Evolutionary conservation across 495 filamentous ascomycete species (phyloP).

Genomic region (Hypoxylon crocopeplum): DNA sequence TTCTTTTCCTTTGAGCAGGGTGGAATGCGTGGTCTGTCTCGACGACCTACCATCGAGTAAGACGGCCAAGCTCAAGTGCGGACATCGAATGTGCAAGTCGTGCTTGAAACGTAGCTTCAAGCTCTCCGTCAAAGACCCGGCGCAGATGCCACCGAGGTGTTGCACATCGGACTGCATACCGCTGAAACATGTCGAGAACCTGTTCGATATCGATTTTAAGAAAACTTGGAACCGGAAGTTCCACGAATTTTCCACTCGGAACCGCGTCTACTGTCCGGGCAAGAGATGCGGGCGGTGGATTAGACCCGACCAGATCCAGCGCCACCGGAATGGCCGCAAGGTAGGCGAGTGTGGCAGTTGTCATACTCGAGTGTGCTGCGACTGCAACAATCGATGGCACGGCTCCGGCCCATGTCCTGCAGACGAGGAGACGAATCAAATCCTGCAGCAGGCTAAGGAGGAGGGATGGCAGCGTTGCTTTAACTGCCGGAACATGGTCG

Average conservation of each 20-base stretch:
- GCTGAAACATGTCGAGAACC: slow-evolving; percentile 71
- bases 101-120: slow-evolving; percentile 77
- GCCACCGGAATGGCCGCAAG: slow-evolving; percentile 55
- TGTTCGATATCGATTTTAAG: slow-evolving; percentile 78
- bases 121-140: slow-evolving; percentile 73
- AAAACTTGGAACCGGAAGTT: slow-evolving; percentile 78
- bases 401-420: slow-evolving; percentile 69
- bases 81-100: slow-evolving; percentile 76
- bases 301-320: slow-evolving; percentile 68
- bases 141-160: slow-evolving; percentile 81
- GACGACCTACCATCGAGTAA: slow-evolving; percentile 63
- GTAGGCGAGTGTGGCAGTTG: slow-evolving; percentile 69
- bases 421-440: slow-evolving; percentile 69
- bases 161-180: slow-evolving; percentile 76
- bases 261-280: slow-evolving; percentile 76
- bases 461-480: slow-evolving; percentile 81
- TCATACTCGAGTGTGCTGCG: slow-evolving; percentile 73
- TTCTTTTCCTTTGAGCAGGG: slow-evolving; percentile 51
- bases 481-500: slow-evolving; percentile 76
- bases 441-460: slow-evolving; percentile 71
- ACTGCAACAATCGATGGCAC: slow-evolving; percentile 79
- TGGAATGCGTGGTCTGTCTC: slow-evolving; percentile 73
- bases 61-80: slow-evolving; percentile 73
- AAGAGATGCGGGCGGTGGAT: slow-evolving; percentile 78
- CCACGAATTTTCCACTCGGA: slow-evolving; percentile 73